Base-by-base conservation (phyloP, 2,329 filamentous ascomycete species). In the Aspergillus candidus region DNA sequence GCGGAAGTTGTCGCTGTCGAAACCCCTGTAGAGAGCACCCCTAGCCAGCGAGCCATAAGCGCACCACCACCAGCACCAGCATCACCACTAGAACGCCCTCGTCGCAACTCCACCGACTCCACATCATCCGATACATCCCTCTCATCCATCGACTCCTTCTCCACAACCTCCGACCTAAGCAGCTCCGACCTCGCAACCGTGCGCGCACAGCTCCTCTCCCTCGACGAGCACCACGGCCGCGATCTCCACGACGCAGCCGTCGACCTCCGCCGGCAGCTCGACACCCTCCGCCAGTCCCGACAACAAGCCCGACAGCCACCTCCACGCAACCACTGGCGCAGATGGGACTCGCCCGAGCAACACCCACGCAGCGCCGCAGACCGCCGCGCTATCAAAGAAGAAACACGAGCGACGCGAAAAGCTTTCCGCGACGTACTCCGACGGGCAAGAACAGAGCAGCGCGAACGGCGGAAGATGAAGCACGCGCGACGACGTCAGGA, bases 321-420 rank as follows among this genome's bases (percentile, higher is more conserved):
- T 6, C 47, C 54, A 12, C 51, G 51, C n/a, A 53, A 46, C 8
- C 52, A 59, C 38, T 61, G 62, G 59, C 59, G 63, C 4, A 58
- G 62, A 14, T 65, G 65, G 65, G 65, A 67, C 37, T 63, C 63
- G 1, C 63, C 62, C 1, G 55, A 63, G 17, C 56, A 65, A 43
- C 59, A 59, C 15, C 51, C 61, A 35, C 59, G 59, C 6, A 59
- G 59, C 32, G 48, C 51, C 18, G 53, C 53, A 1, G 59, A 67
- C 22, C 55, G 53, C 13, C 55, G 54, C 3, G 59, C 61, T 2
- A 51, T 67, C 42, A 69, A 67, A 43, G 59, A 62, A 35, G 66
- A 70, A 47, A 55, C 66, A 41, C 56, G 57, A n/a, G 58, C 59
- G 1, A 62, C 66, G 5, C 62, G 58, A 35, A 60, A 67, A 38